Evolutionary conservation across 371 early-diverging fungal genomes (phyloP).

Genomic region (Parasitella parasitica): DNA sequence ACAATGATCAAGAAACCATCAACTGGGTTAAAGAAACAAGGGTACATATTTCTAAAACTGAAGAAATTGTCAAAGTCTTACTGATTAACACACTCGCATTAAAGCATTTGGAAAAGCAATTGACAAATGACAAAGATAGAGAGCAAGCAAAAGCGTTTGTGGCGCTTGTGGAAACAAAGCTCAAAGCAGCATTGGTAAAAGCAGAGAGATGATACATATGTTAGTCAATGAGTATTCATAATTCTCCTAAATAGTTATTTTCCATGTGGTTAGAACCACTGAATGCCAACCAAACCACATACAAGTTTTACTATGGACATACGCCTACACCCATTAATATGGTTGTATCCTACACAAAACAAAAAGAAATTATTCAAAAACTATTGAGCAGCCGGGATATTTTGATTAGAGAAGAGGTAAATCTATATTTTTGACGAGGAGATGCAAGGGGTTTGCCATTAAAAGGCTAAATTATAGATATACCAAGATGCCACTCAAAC

Average conservation of each 20-base stretch:
- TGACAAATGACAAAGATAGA: constrained; percentile 13
- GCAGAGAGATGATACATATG: neutral
- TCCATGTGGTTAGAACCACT: constrained; percentile 50
- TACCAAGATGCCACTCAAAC: constrained; percentile 57
- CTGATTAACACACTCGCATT: neutral
- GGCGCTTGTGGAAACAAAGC: constrained; percentile 37
- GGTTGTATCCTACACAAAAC: constrained; percentile 35
- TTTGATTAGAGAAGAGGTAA: constrained; percentile 52
- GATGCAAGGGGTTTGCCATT: neutral
- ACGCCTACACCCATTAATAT: constrained; percentile 36
- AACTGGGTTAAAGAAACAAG: constrained; percentile 42
- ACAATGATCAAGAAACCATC: constrained; percentile 32
- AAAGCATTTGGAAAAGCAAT: constrained; percentile 29
- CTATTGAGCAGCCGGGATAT: constrained; percentile 44
- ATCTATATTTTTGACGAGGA: too few relatives aligned
- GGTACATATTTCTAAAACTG: constrained; percentile 1
- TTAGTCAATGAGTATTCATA: too few relatives aligned
- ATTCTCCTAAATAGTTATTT: too few relatives aligned
- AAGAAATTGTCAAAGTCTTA: neutral
- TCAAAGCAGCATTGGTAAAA: constrained; percentile 47
- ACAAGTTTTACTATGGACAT: constrained; percentile 42
- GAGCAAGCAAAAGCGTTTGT: constrained; percentile 46
- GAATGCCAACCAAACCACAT: constrained; percentile 36
- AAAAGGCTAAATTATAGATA: constrained; percentile 33
- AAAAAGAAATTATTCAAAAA: constrained; percentile 32